phyloP scores from a whole-genome alignment of 2,329 filamentous ascomycete genomes.

The Escovopsis weberi region DNA sequence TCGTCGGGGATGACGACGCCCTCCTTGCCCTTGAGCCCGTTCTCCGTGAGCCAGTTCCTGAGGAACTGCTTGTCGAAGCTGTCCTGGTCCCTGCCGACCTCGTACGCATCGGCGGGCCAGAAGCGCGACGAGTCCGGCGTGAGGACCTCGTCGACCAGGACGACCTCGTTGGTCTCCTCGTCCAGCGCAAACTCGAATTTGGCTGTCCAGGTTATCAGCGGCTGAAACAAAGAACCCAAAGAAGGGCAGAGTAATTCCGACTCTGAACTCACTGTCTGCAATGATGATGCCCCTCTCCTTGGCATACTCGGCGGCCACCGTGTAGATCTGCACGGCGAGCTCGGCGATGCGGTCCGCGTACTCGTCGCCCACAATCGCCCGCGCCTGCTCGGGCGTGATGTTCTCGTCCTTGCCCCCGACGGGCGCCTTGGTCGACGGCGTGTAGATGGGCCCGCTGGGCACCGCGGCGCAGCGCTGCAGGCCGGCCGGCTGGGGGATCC shows the following conservation, averaged over 20 bases:
- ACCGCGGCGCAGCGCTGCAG: constrained; percentile 58
- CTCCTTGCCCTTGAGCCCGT: constrained; percentile 44
- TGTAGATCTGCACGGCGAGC: constrained; percentile 19
- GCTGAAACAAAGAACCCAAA: background rate
- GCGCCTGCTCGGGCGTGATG: constrained; percentile 56
- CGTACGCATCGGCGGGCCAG: constrained; percentile 56
- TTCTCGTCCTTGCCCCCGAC: constrained; percentile 71
- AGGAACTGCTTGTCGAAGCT: constrained; percentile 85
- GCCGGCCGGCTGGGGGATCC: constrained; percentile 52
- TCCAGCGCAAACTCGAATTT: constrained; percentile 34
- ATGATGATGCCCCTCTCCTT: constrained; percentile 22
- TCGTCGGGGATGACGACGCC: constrained; percentile 41
- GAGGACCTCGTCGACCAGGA: constrained; percentile 62
- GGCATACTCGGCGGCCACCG: constrained; percentile 45
- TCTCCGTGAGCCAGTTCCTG: constrained; percentile 63
- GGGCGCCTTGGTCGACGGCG: constrained; percentile 72
- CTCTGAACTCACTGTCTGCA: constrained; percentile 22
- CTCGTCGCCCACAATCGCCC: constrained; percentile 22
- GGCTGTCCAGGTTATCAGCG: background rate
- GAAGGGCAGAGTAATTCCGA: constrained; percentile 7
- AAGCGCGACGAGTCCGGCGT: constrained; percentile 77
- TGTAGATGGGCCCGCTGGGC: constrained; percentile 45
- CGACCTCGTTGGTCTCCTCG: constrained; percentile 27
- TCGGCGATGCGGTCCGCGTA: constrained; percentile 18
- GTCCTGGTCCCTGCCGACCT: constrained; percentile 58